Evolutionary conservation across 2,329 filamentous ascomycete genomes (phyloP), one percentile per base, ranked within the genome.

Genomic region (Madurella fahalii): DNA sequence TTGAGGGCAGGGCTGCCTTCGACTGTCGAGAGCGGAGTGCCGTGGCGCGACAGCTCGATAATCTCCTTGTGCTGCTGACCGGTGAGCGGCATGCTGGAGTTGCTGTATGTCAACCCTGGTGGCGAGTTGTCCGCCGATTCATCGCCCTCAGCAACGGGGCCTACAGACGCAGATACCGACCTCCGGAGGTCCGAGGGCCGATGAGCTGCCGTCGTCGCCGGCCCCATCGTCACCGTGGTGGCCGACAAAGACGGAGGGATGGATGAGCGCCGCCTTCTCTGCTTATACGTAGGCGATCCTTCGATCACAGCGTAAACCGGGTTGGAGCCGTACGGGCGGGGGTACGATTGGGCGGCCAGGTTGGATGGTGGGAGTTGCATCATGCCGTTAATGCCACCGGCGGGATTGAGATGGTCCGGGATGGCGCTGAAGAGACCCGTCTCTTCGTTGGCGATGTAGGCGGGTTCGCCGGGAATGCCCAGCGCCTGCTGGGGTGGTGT

Each of bases 281-380:
- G 94, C 82, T 99, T 99, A 77, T 99, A 99, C 39, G 94, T 97
- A 12, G 94, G 94, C 30, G 94, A 99, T 47, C 94, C 94, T 76
- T 99, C 94, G 68, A 97, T 94, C 47, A 96, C 92, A 47, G 90
- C 93, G 77, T 95, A 96, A 63, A 94, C 89, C 69, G 90, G 95
- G 71, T 86, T 87, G 50, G 77, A 70, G 56, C 79, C 80, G 63
- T 90, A 90, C 32, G 86, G 83, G 44, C 88, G 84, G 25, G 86
- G 83, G 72, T 90, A 96, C 66, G 92, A 89, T 47, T 86, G 83
- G 31, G 86, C 89, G 52, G 86, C 83, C 58, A 96, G 74, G 71
- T 93, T 94, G 13, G 91, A 91, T 4, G 89, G 88, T 16, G 91
- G 91, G 44, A 96, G 79, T 70, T 95, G 90, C 75, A 96, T 91